Evolutionary conservation across 228 moss, liverwort and hornwort species (phyloP), one percentile per base, ranked within the genome.

Genomic region (Sphagnum magellanicum): DNA sequence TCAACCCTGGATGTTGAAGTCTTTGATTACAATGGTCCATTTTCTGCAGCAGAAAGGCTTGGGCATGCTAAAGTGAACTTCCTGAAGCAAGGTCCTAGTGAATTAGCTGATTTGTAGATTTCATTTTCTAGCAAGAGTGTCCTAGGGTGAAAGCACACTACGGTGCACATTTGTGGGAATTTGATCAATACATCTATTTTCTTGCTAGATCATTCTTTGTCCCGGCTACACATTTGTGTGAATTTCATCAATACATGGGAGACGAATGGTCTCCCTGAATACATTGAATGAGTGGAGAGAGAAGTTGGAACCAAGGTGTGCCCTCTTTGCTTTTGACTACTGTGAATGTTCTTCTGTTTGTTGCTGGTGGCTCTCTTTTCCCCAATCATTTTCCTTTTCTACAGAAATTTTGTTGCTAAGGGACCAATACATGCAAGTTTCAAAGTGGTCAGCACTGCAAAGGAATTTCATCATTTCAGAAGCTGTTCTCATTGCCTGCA

Each of bases 21-120:
- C 15, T 91, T 90, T 60, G 90, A 94, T 68, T 94, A 81, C 67
- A 91, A 94, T 63, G 91, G 94, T 67, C 94, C 94, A 59, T 91
- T 94, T 78, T 76, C 89, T 14, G 79, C 81, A 50, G 89, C 91
- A 53, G 89, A 91, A 79, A 88, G 84, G 48, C 73, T 94, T 32
- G 94, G 94, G 15, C 88, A 86, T 61, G 84, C 91, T 12, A 78
- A 78, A 64, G 77, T 94, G 14, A 91, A 87, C 65, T 94, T 94
- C 64, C 50, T 94, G 12, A 94, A 86, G 71, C 83, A 72, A 67
- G 89, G 74, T 58, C 73, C 89, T 71, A 77, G 62, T 15, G 76
- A 87, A 16, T 73, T 91, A 65, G 74, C 83, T 51, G 89, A 94
- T 66, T 81, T 91, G 0, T 89, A 89, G 91, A 72, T 91, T 60